Evolutionary conservation across 441 rosid genomes (phyloP), one percentile per base, ranked within the genome.

Genomic region (Erysimum cheiri): DNA sequence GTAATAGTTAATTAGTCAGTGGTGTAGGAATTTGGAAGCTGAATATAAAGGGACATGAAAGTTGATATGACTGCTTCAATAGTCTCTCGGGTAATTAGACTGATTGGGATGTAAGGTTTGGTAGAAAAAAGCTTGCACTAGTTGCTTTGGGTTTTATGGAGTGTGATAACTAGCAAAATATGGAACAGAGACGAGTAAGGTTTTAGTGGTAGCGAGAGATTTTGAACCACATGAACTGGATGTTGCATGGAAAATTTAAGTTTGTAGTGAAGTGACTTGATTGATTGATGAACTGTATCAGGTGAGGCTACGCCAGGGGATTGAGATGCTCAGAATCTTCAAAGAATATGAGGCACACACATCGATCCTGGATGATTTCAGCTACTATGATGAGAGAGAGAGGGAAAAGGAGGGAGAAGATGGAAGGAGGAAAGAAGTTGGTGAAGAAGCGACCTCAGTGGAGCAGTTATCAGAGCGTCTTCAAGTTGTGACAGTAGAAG

Each of bases 271-370:
- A 47, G 31, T 78, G 62, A 58, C 72, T 52, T n/a, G 13, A 28
- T 65, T 11, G 4, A n/a, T 59, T 71, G 62, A 77, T 60, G 75
- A 44, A 60, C 3, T 59, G 55, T 60, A 43, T 69, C 68, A 92
- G 98, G 98, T 92, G 82, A 87, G 81, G 74, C 68, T 87, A 55
- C 85, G 81, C 37, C 94, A 84, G 15, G 98, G 96, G 33, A 77
- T 78, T 56, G 94, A 92, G 83, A 90, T 90, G 86, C 81, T 89
- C 61, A 85, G 75, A 67, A 87, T 88, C 22, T 92, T 87, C 70
- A 90, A 88, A 83, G 85, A 84, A 40, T 80, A 85, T 31, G 87
- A 81, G 50, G 79, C 80, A 1, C 80, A 67, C 1, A 81, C 95
- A 61, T 88, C 88, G 28, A 80, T 92, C 37, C 77, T 92, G 3